These are phyloP conservation scores for Neurospora sp. DNA, from an alignment of 495 filamentous ascomycete species.

Conservation along the genomic window DNA sequence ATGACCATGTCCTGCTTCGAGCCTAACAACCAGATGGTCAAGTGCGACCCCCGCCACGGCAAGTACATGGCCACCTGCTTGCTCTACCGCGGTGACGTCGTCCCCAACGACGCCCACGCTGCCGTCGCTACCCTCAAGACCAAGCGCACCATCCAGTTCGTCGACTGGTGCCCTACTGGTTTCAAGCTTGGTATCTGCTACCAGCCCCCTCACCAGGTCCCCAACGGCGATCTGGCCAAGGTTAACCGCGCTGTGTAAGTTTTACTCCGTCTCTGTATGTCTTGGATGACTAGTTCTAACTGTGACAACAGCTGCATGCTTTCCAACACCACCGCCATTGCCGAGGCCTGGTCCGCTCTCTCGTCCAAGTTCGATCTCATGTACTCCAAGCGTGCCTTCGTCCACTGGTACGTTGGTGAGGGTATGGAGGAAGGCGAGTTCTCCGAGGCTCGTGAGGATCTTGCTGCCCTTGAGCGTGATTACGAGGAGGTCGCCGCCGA, in stretches of 20 bases:
- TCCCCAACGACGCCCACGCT: slow-evolving; percentile 85
- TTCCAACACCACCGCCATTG: slow-evolving; percentile 98
- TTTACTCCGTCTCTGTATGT: not conserved
- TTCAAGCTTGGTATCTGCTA: slow-evolving; percentile 99
- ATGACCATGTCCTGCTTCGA: slow-evolving; percentile 83
- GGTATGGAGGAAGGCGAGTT: slow-evolving; percentile 99
- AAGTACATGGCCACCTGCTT: slow-evolving; percentile 99
- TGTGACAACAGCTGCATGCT: slow-evolving; percentile 71
- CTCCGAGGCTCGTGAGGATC: slow-evolving; percentile 95
- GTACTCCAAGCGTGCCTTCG: slow-evolving; percentile 99
- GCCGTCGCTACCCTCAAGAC: slow-evolving; percentile 96
- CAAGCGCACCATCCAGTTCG: slow-evolving; percentile 96
- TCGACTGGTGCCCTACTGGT: slow-evolving; percentile 99
- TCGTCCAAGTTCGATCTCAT: slow-evolving; percentile 99
- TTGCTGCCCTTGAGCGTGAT: slow-evolving; percentile 95
- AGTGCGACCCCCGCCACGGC: slow-evolving; percentile 96
- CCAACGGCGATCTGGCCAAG: slow-evolving; percentile 93
- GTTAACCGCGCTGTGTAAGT: slow-evolving; percentile 96
- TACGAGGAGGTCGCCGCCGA: slow-evolving; percentile 99
- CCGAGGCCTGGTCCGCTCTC: slow-evolving; percentile 95
- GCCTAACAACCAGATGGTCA: slow-evolving; percentile 92
- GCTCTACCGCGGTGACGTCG: slow-evolving; percentile 96
- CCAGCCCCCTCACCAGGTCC: slow-evolving; percentile 89
- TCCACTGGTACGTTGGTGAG: slow-evolving; percentile 99
- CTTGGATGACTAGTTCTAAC: slow-evolving; percentile 13